Evolutionary conservation across 129 eudicot species (phyloP).

Genomic region (Tagetes patula): DNA sequence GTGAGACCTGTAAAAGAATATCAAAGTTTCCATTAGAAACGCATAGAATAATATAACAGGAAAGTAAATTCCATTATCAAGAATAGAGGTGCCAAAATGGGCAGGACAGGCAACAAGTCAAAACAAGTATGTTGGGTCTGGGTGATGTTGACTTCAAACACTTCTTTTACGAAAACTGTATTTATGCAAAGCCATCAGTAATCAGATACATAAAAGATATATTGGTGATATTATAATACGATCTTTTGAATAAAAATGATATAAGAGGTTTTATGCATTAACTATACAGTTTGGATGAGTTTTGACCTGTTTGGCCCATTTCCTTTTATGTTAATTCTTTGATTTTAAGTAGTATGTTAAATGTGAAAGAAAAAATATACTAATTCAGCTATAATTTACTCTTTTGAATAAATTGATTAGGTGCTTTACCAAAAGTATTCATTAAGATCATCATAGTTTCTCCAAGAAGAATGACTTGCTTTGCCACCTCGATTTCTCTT

Average conservation of each 20-base stretch:
- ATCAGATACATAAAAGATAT: slow-evolving; percentile 1
- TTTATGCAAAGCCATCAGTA: not conserved
- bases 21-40: slow-evolving; percentile 19
- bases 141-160: not conserved
- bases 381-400: not conserved
- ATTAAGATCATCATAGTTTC: slow-evolving; percentile 96
- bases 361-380: not conserved
- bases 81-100: not conserved
- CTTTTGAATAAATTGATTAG: slow-evolving; percentile 10
- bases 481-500: slow-evolving; percentile 83
- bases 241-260: not conserved
- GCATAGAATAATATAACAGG: not conserved
- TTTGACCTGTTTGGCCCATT: not conserved
- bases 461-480: slow-evolving; percentile 98
- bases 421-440: slow-evolving; percentile 89
- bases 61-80: slow-evolving; percentile 12
- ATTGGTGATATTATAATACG: not conserved
- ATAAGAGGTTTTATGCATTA: not conserved
- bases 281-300: not conserved
- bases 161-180: not conserved
- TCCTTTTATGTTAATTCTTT: not conserved
- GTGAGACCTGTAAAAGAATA: slow-evolving; percentile 56
- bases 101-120: slow-evolving; percentile 1
- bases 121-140: not conserved
- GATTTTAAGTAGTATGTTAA: not conserved